These are phyloP conservation scores for Metschnikowia proteae DNA, from an alignment of 805 yeast genomes.

Conservation along the genomic window DNA sequence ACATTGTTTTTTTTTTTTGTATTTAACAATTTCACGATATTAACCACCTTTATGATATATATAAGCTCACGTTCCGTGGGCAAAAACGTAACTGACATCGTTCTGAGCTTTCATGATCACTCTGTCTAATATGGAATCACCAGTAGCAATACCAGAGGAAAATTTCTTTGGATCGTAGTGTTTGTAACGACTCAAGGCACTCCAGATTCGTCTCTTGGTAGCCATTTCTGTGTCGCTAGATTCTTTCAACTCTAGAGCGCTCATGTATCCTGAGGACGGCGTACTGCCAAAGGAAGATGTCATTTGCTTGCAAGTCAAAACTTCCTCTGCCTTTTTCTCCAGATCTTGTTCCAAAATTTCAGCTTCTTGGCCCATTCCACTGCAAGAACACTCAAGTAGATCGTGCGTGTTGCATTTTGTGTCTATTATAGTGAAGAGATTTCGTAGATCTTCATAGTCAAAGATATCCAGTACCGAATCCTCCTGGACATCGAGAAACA, in stretches of 20 bases:
- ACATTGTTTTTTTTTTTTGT: too few species aligned
- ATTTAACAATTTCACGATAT: too few species aligned
- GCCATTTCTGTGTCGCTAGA: slow-evolving; percentile 24
- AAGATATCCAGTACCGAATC: slow-evolving; percentile 62
- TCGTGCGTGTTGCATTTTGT: slow-evolving; percentile 74
- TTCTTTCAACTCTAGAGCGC: slow-evolving; percentile 49
- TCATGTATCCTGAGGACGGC: slow-evolving; percentile 39
- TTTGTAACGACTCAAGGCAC: slow-evolving; percentile 57
- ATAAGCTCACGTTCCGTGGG: slow-evolving; percentile 2
- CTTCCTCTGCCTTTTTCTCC: slow-evolving; percentile 1
- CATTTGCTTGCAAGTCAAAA: neutral
- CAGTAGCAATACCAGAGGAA: slow-evolving; percentile 8
- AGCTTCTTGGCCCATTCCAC: slow-evolving; percentile 35
- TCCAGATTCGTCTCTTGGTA: slow-evolving; percentile 45
- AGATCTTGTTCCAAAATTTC: slow-evolving; percentile 15
- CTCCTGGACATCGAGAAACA: slow-evolving; percentile 46
- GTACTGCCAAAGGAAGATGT: slow-evolving; percentile 2
- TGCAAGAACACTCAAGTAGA: slow-evolving; percentile 60
- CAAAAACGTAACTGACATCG: slow-evolving; percentile 15
- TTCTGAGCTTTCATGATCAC: slow-evolving; percentile 9
- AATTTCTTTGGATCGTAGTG: slow-evolving; percentile 52
- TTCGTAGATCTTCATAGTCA: slow-evolving; percentile 62
- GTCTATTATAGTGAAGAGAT: slow-evolving; percentile 60
- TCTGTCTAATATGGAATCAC: slow-evolving; percentile 12
- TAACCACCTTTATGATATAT: too few species aligned